A percentile compares a stretch with the other conserved stretches of the same genome.
phyloP scores from a whole-genome alignment of 164 flowering plant species.

The Dillenia suffruticosa region DNA sequence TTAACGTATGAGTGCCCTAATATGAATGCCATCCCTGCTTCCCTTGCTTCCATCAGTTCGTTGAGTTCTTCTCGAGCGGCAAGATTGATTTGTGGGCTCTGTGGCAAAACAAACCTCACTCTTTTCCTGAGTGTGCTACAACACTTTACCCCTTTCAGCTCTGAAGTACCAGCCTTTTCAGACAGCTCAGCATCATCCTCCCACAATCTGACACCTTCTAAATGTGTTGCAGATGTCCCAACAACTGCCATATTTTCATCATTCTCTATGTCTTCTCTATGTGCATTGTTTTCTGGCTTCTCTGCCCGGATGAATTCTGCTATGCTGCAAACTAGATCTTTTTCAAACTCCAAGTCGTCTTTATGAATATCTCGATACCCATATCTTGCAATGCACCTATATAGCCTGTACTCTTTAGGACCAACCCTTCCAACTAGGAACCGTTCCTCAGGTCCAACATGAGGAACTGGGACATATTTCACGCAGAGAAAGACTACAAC shows the following conservation, averaged over 20 bases:
- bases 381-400: conserved; percentile 69
- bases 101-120: conserved; percentile 73
- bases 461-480: conserved; percentile 76
- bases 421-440: conserved; percentile 76
- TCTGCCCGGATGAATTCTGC: conserved; percentile 65
- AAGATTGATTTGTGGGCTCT: conserved; percentile 34
- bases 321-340: conserved; percentile 64
- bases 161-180: conserved; percentile 25
- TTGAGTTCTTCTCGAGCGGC: conserved; percentile 41
- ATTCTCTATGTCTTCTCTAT: conserved; percentile 14
- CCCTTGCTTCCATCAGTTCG: conserved; percentile 81
- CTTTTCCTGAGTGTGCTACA: conserved; percentile 44
- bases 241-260: conserved; percentile 60
- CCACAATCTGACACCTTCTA: conserved; percentile 30
- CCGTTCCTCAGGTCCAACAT: conserved; percentile 60
- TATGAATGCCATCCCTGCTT: conserved; percentile 74
- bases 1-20: conserved; percentile 57
- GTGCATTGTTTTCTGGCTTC: conserved; percentile 11
- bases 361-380: conserved; percentile 60
- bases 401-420: conserved; percentile 59
- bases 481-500: conserved; percentile 70
- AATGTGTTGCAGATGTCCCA: conserved; percentile 41
- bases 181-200: conserved; percentile 25
- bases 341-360: conserved; percentile 66
- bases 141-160: conserved; percentile 25